Base-by-base conservation (phyloP, 2,329 filamentous ascomycete genomes). In the Botryosphaeria agaves region DNA sequence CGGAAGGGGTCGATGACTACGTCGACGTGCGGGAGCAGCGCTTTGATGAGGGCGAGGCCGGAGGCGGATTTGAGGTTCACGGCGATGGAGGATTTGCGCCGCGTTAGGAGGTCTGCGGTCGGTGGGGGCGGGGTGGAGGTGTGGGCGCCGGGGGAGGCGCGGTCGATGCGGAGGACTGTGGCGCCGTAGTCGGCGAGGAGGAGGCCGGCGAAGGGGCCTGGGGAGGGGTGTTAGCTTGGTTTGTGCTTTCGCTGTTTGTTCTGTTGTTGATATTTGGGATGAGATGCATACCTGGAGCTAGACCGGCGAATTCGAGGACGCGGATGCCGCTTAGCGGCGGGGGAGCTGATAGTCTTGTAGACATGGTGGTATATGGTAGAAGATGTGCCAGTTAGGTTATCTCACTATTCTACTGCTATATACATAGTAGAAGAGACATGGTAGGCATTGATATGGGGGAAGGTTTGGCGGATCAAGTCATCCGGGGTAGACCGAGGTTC, bases 1-100 rank as follows among this genome's bases (percentile, higher is more conserved):
- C 87, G 79, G 61, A 84, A 95, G 0, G 89, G 87, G 51, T 95
- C 89, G 51, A 95, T 89, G 17, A 95, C 53, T 20, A 94, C 63
- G 53, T 95, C 87, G 33, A 72, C 64, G 11, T 59, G 49, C 11
- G 58, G 53, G 20, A 77, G 56, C 1, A 94, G 62, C 3, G 64
- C 58, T 36, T 72, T 73, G 31, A 93, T 53, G 5, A 94, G 59
- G 1, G 63, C 62, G 8, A 73, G 49, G 5, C 81, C 84, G 1
- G 53, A 42, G 0, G 66, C 41, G 0, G 69, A 66, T 47, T 89
- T 91, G 31, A 94, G 66, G 55, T 94, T 70, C 3, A 94, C 64
- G 23, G 73, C 67, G 37, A 94, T 72, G 18, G 80, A 89, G 33
- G 72, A 59, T 51, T 95, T 95, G 60, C 69, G 76, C 8, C 83